Evolutionary conservation across 768 basidiomycete species (phyloP).

Genomic region (Candolleomyces eurysporus): DNA sequence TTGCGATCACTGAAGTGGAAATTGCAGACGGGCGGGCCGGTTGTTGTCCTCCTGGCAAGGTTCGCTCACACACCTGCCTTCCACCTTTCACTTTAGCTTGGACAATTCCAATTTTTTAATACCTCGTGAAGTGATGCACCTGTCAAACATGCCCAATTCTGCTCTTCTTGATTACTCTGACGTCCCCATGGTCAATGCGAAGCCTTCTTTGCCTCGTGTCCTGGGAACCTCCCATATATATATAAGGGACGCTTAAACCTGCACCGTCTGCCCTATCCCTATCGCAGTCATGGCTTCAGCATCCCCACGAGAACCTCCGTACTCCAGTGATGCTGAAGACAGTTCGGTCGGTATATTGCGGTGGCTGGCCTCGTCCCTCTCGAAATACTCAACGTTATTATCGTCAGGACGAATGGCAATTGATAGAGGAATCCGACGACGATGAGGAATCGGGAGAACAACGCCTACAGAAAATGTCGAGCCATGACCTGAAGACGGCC

Average conservation of each 20-base stretch:
- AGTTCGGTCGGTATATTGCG: neutral
- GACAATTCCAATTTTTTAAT: too few species aligned
- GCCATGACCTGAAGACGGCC: constrained; percentile 43
- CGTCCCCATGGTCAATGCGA: too few species aligned
- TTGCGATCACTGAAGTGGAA: neutral
- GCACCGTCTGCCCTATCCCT: neutral
- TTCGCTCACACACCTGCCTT: too few species aligned
- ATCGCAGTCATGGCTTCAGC: neutral
- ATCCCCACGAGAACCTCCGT: neutral
- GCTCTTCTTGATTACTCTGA: too few species aligned
- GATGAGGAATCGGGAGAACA: neutral
- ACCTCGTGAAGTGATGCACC: too few species aligned
- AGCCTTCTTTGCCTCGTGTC: neutral
- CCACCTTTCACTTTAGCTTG: too few species aligned
- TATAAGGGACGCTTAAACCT: neutral
- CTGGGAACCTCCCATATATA: neutral
- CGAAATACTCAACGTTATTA: neutral
- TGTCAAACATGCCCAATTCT: too few species aligned
- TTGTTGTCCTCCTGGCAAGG: too few species aligned
- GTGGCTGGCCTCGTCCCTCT: neutral
- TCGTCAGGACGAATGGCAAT: constrained; percentile 26
- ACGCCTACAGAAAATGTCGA: constrained; percentile 15
- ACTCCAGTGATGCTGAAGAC: neutral
- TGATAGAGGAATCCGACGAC: constrained; percentile 21
- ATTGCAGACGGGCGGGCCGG: too few species aligned